These are phyloP conservation scores for Aspergillus phoenicis DNA, from an alignment of 2,329 filamentous ascomycete genomes.

Conservation along the genomic window DNA sequence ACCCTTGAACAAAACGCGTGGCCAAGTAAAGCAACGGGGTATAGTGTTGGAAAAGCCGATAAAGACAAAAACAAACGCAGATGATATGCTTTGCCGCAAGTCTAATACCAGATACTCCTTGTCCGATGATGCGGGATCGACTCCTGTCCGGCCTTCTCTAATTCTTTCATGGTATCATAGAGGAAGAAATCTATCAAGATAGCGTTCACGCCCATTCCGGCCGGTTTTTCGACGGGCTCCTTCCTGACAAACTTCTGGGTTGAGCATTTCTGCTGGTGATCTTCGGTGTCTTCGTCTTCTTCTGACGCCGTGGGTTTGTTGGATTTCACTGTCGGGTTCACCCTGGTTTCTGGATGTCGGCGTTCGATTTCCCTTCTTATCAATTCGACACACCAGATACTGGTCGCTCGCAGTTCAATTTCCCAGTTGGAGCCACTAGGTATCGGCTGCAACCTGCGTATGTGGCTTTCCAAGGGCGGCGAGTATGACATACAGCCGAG, in stretches of 20 bases:
- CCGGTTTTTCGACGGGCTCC: slow-evolving; percentile 13
- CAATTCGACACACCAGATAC: slow-evolving; percentile 94
- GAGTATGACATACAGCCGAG: slow-evolving; percentile 83
- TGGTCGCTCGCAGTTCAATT: slow-evolving; percentile 85
- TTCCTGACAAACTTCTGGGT: slow-evolving; percentile 24
- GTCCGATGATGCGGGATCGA: slow-evolving; percentile 81
- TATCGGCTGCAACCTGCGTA: slow-evolving; percentile 66
- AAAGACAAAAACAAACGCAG: neutral
- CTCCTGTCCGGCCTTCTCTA: slow-evolving; percentile 63
- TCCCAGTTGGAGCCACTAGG: slow-evolving; percentile 77
- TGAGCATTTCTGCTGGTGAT: slow-evolving; percentile 12
- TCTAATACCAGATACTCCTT: slow-evolving; percentile 88
- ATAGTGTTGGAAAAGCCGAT: slow-evolving; percentile 6
- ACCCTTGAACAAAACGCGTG: neutral
- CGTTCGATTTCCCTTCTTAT: slow-evolving; percentile 78
- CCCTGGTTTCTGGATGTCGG: slow-evolving; percentile 67
- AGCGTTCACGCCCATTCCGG: slow-evolving; percentile 65
- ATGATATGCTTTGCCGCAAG: neutral
- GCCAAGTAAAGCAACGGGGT: neutral
- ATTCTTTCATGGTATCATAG: slow-evolving; percentile 89
- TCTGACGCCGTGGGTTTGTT: slow-evolving; percentile 1
- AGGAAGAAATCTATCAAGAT: slow-evolving; percentile 96
- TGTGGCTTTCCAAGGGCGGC: slow-evolving; percentile 71
- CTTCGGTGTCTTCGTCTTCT: slow-evolving; percentile 15
- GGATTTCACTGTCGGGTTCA: neutral